These are phyloP conservation scores for Thinopyrum elongatum DNA, from an alignment of 176 grass and related monocot species.

Conservation along the genomic window DNA sequence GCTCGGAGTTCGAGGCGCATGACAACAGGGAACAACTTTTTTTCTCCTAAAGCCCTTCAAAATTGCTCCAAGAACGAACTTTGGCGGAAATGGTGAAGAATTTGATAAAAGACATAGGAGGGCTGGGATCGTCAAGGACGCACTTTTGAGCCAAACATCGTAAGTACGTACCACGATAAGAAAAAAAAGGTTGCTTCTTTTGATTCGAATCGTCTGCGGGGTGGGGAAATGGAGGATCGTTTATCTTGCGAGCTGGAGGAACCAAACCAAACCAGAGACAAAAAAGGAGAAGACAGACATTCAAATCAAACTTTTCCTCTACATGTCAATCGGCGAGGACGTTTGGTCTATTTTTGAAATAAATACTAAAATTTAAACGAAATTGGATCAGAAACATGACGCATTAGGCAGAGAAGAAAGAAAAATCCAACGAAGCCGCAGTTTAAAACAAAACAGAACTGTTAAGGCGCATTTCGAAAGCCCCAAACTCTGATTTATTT, in stretches of 20 bases:
- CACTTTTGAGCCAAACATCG: neutral
- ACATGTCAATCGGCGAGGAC: neutral
- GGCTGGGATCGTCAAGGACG: neutral
- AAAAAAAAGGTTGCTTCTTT: neutral
- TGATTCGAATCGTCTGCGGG: neutral
- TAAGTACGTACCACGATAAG: neutral
- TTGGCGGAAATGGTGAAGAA: neutral
- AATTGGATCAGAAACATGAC: neutral
- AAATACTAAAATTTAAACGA: neutral
- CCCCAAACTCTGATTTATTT: neutral
- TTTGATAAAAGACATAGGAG: neutral
- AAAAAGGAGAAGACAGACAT: neutral
- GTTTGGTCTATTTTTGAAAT: neutral
- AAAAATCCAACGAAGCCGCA: neutral
- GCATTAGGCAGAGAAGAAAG: neutral
- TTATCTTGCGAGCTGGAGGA: neutral
- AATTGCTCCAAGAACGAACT: neutral
- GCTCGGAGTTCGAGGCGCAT: constrained; percentile 23
- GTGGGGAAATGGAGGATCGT: neutral
- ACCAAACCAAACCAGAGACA: constrained; percentile 4
- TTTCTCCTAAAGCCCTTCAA: neutral
- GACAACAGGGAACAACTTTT: constrained; percentile 26
- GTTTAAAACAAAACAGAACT: neutral
- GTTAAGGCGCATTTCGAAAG: neutral
- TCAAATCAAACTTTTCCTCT: neutral